Conservation (phyloP, 2,329 filamentous ascomycete genomes). For the Calonectria hongkongensis region DNA sequence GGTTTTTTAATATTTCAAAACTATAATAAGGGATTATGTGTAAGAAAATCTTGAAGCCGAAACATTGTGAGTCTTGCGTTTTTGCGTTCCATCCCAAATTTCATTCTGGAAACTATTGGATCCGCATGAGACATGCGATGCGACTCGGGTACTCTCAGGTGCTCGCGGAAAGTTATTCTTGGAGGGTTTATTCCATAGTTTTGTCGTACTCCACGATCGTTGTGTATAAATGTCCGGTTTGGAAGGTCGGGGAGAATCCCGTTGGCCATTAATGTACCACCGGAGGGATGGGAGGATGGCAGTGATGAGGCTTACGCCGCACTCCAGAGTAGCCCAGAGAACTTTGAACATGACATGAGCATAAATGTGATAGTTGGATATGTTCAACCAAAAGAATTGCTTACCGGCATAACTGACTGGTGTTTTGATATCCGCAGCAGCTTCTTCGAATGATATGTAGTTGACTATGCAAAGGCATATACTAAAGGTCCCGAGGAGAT, state of each 20-base stretch:
- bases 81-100: slow-evolving; percentile 17
- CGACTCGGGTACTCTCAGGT: slow-evolving; percentile 3
- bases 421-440: slow-evolving; percentile 11
- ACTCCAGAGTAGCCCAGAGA: slow-evolving; percentile 15
- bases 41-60: slow-evolving; percentile 12
- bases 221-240: slow-evolving; percentile 7
- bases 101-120: slow-evolving; percentile 1
- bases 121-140: background rate
- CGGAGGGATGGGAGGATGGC: background rate
- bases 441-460: slow-evolving; percentile 12
- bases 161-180: background rate
- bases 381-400: background rate
- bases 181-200: background rate
- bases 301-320: background rate
- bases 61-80: slow-evolving; percentile 3
- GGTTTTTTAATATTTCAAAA: no score
- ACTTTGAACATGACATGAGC: background rate
- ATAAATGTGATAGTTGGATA: background rate
- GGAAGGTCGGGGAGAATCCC: background rate
- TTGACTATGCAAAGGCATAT: slow-evolving; percentile 3
- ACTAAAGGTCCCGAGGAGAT: background rate
- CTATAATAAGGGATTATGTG: background rate
- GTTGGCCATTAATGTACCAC: background rate
- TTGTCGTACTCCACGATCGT: background rate
- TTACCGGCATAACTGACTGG: slow-evolving; percentile 2